Evolutionary conservation across 306 rosid genomes (phyloP).

Genomic region (Arachis stenosperma): DNA sequence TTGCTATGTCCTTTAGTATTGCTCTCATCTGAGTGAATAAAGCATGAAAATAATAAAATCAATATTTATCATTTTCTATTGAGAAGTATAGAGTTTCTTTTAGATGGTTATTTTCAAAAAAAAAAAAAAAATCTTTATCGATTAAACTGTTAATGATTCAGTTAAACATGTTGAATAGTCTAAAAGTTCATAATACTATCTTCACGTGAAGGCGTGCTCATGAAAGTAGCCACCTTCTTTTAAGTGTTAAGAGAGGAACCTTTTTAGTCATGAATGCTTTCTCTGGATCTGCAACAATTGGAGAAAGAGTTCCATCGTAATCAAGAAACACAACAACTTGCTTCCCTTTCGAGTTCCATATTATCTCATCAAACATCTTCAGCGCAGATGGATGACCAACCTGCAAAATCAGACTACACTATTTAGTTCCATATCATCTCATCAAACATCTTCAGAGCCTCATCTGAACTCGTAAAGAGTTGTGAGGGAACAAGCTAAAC

Average conservation of each 20-base stretch:
- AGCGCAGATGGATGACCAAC: conserved; percentile 81
- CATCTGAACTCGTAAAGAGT: no score
- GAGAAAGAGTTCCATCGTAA: conserved; percentile 96
- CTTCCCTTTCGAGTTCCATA: conserved; percentile 61
- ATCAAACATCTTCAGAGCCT: no score
- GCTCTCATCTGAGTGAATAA: conserved; percentile 74
- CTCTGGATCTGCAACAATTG: conserved; percentile 93
- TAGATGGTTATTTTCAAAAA: no score
- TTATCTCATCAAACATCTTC: conserved; percentile 63
- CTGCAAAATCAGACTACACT: conserved; percentile 39
- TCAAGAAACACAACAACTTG: conserved; percentile 80
- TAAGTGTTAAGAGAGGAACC: conserved; percentile 45
- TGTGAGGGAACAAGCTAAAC: no score
- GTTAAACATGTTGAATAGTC: no score
- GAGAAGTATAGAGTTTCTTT: neutral
- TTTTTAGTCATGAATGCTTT: conserved; percentile 78
- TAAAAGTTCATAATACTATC: no score
- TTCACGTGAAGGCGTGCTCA: no score
- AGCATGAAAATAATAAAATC: neutral
- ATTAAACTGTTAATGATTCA: no score
- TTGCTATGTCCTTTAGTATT: conserved; percentile 65
- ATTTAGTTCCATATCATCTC: no score
- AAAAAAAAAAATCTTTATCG: no score
- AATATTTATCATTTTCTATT: neutral
- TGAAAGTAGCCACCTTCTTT: no score